phyloP scores from a whole-genome alignment of 169 alveolate genomes.

The Eimeria brunetti region DNA sequence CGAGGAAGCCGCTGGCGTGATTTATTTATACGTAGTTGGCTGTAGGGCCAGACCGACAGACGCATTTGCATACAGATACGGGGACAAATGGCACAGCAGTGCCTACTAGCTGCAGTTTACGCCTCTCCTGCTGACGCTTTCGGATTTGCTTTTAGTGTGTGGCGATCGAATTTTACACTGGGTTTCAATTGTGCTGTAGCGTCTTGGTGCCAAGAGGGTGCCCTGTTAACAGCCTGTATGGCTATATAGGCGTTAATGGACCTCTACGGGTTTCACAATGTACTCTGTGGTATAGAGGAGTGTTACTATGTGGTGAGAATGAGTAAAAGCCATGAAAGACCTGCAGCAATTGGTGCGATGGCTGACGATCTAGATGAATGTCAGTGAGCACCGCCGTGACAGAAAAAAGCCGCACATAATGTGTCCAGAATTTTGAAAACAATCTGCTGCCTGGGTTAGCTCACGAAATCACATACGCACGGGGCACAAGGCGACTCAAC shows the following conservation, averaged over 20 bases:
- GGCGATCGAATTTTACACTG: no score
- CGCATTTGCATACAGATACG: no score
- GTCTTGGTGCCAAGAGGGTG: not conserved
- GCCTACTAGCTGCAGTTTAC: no score
- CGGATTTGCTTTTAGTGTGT: no score
- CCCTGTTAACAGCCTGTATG: not conserved
- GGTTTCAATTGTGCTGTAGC: not conserved
- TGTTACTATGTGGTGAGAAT: not conserved
- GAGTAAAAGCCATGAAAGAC: not conserved
- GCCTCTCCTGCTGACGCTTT: no score
- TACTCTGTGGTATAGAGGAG: not conserved
- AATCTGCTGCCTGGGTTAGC: not conserved
- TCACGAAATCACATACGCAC: not conserved
- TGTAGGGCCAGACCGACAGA: no score
- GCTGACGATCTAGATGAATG: not conserved
- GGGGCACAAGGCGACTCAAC: not conserved
- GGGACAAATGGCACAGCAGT: no score
- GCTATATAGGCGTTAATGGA: not conserved
- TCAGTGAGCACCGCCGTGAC: not conserved
- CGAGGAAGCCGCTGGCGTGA: no score
- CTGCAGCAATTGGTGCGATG: not conserved
- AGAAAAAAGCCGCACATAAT: not conserved
- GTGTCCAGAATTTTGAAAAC: not conserved
- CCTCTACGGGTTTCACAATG: not conserved
- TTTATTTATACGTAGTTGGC: no score